Evolutionary conservation across 345 rosid species (phyloP), one percentile per base, ranked within the genome.

Genomic region (Pistacia integerrima): DNA sequence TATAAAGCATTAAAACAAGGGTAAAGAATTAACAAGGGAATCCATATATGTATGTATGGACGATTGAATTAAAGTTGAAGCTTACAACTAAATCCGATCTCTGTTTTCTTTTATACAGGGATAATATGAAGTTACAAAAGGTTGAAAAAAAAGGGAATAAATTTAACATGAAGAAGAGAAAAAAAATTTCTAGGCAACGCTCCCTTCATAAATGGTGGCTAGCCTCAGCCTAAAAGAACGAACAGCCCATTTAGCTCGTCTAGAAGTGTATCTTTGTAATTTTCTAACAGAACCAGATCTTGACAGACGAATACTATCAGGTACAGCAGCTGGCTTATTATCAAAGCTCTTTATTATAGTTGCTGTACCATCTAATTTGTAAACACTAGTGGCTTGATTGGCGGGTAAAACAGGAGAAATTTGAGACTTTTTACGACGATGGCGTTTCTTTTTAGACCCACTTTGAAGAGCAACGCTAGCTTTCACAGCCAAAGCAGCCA

Each of bases 401-500:
- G 35, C 49, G 64, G 18, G 70, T 70, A 84, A 64, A 30, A 86
- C 81, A 59, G 98, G 94, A 16, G 97, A 85, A 58, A 91, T 88
- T 75, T 91, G 78, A 48, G 81, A 81, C 68, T 83, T 85, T 79
- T 83, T 87, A 7, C 86, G 72, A 48, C 87, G 81, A 11, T 35
- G 69, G 7, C 78, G 69, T 0, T 67, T 79, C 65, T 77, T 84
- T 58, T 77, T 80, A 0, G 63, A 76, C 35, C 81, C 82, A 13
- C 80, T 90, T 28, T 86, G 91, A 54, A 95, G 77, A 52, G 99
- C 97, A 30, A 87, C 75, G 87, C 91, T 88, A 52, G 98, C 99
- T 77, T 89, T 93, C 20, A 95, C 98, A 17, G 99, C 99, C 75
- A 93, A 84, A 55, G 94, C 97, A 2, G 97, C 99, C 99, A 95